phyloP scores from a whole-genome alignment of 2,329 filamentous ascomycete species.

The Arthrobotrys iridis region DNA sequence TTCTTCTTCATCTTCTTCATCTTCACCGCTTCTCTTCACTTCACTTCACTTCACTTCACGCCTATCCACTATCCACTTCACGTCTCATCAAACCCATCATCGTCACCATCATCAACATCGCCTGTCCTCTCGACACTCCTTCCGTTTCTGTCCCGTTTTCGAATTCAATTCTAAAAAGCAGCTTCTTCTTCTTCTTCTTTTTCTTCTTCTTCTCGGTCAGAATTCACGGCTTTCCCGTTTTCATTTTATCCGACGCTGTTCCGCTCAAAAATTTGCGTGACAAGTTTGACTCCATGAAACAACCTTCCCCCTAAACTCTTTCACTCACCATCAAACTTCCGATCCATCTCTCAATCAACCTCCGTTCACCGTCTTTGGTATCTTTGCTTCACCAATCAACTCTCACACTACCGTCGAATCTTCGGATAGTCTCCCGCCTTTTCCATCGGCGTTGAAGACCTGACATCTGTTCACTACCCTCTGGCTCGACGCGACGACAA shows the following conservation, averaged over 20 bases:
- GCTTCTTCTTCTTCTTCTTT: no score
- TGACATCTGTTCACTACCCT: constrained; percentile 9
- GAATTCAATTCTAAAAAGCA: constrained; percentile 3
- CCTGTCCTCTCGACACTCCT: constrained; percentile 54
- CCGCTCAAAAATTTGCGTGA: constrained; percentile 27
- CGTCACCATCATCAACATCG: constrained; percentile 43
- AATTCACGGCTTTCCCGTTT: constrained; percentile 9
- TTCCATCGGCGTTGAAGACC: constrained; percentile 8
- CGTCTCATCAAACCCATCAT: constrained; percentile 41
- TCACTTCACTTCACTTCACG: not conserved
- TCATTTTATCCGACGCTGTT: constrained; percentile 4
- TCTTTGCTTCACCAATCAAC: not conserved
- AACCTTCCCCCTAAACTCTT: constrained; percentile 46
- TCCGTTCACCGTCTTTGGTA: constrained; percentile 12
- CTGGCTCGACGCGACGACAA: constrained; percentile 6
- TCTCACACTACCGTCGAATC: not conserved
- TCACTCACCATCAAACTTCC: constrained; percentile 51
- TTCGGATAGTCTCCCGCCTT: constrained; percentile 27
- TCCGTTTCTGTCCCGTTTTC: constrained; percentile 40
- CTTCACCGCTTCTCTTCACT: not conserved
- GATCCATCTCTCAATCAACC: constrained; percentile 35
- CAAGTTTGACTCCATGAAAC: constrained; percentile 43
- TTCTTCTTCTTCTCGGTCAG: not conserved
- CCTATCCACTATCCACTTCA: constrained; percentile 24
- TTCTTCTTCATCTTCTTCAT: constrained; percentile 3